Evolutionary conservation across 2,329 filamentous ascomycete genomes (phyloP).

Genomic region (Penicillium sp.): DNA sequence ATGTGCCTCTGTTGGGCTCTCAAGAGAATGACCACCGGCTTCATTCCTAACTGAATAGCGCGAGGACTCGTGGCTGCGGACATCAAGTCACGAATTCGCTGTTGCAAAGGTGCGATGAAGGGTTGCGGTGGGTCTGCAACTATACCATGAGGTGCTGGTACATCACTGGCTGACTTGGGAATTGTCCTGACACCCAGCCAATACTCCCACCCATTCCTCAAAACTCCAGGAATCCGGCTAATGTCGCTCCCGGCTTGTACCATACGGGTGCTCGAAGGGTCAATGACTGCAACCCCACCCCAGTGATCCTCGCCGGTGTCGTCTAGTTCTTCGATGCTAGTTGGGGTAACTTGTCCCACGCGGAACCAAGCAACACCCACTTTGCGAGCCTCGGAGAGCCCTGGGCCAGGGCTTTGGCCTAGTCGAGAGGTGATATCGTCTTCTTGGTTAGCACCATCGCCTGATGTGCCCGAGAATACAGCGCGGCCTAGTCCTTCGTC

Average conservation of each 20-base stretch:
- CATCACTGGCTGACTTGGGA: slow-evolving; percentile 47
- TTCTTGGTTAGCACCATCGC: slow-evolving; percentile 61
- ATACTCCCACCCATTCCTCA: slow-evolving; percentile 79
- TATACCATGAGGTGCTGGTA: slow-evolving; percentile 37
- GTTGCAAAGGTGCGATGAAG: slow-evolving; percentile 60
- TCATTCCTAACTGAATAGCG: slow-evolving; percentile 81
- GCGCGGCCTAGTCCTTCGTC: slow-evolving; percentile 81
- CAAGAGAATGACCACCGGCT: slow-evolving; percentile 81
- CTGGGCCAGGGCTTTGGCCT: slow-evolving; percentile 29
- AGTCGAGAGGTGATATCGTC: slow-evolving; percentile 62
- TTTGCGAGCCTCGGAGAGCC: slow-evolving; percentile 46
- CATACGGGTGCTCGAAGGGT: slow-evolving; percentile 82
- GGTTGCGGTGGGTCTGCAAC: slow-evolving; percentile 36
- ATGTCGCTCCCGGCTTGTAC: slow-evolving; percentile 87
- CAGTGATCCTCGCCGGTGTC: slow-evolving; percentile 68
- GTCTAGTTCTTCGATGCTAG: slow-evolving; percentile 51
- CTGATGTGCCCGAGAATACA: slow-evolving; percentile 66
- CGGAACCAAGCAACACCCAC: slow-evolving; percentile 82
- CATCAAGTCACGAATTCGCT: slow-evolving; percentile 77
- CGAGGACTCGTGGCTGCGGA: slow-evolving; percentile 83
- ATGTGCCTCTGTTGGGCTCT: slow-evolving; percentile 91
- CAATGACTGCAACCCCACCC: slow-evolving; percentile 82
- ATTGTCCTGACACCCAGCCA: slow-evolving; percentile 75
- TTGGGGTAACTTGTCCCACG: slow-evolving; percentile 67
- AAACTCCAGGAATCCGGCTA: slow-evolving; percentile 71